Conservation (phyloP, 2,329 filamentous ascomycete species). For the Aspergillus aculeatus region DNA sequence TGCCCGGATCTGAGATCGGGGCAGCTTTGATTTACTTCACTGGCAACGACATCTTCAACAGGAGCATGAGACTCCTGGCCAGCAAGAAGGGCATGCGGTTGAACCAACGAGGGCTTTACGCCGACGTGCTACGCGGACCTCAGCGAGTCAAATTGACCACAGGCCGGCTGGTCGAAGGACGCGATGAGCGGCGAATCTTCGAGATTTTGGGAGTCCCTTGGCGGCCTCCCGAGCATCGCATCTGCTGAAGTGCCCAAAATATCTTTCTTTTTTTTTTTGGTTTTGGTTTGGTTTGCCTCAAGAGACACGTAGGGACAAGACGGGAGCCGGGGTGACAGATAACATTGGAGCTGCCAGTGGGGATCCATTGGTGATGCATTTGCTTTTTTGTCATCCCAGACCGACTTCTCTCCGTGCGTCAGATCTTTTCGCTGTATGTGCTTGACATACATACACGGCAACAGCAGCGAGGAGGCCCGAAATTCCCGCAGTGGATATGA, state of each 20-base stretch:
- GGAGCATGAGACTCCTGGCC: constrained; percentile 77
- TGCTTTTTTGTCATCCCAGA: constrained; percentile 9
- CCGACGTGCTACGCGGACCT: constrained; percentile 52
- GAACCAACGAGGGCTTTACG: constrained; percentile 79
- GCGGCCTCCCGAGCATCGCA: constrained; percentile 72
- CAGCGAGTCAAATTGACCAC: constrained; percentile 16
- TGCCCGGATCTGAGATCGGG: constrained; percentile 75
- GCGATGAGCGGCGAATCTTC: constrained; percentile 20
- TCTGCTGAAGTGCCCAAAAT: constrained; percentile 56
- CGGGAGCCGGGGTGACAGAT: constrained; percentile 12
- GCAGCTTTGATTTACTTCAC: constrained; percentile 94
- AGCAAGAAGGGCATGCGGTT: constrained; percentile 78
- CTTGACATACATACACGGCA: not conserved
- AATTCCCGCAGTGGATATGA: not conserved
- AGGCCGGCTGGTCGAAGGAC: constrained; percentile 21
- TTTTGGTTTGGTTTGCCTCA: not conserved
- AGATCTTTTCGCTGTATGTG: not conserved
- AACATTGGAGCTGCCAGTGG: constrained; percentile 10
- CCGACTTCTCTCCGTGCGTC: constrained; percentile 17
- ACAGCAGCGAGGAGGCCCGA: constrained; percentile 1
- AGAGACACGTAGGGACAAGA: constrained; percentile 5
- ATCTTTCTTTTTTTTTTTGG: not conserved
- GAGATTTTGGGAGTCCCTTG: constrained; percentile 47
- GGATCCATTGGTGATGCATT: constrained; percentile 3
- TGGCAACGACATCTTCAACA: constrained; percentile 91